A percentile compares a stretch with the other conserved stretches of the same genome.
Evolutionary conservation across 805 yeast species (phyloP).

Genomic region (Yarrowia sp.): DNA sequence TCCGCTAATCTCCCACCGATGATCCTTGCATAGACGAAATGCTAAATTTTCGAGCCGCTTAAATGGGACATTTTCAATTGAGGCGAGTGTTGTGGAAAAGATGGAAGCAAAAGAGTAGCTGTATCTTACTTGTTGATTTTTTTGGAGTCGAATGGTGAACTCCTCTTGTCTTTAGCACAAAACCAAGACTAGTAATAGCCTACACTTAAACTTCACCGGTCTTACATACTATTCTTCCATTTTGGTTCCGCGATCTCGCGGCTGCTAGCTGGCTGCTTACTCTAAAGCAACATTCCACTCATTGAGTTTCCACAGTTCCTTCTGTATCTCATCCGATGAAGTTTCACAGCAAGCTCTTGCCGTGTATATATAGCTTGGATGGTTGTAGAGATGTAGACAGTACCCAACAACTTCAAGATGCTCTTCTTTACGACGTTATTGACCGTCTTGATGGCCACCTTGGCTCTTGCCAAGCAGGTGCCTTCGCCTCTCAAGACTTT

Average conservation of each 20-base stretch:
- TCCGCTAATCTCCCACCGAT: neutral
- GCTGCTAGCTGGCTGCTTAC: slow-evolving; percentile 7
- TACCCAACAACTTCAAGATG: neutral
- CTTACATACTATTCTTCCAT: neutral
- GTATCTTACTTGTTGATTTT: neutral
- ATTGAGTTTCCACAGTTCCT: neutral
- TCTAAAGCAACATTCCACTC: neutral
- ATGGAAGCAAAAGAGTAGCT: neutral
- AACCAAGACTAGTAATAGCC: neutral
- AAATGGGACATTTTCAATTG: neutral
- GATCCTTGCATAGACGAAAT: slow-evolving; percentile 12
- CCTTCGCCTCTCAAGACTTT: slow-evolving; percentile 30
- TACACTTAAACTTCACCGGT: neutral
- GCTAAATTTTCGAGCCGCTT: neutral
- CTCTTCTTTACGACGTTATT: slow-evolving; percentile 1
- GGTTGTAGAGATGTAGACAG: neutral
- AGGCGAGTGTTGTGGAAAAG: neutral
- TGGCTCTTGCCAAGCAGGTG: slow-evolving; percentile 28
- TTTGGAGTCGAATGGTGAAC: neutral
- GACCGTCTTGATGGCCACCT: slow-evolving; percentile 21
- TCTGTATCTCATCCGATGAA: neutral
- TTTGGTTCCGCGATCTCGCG: neutral
- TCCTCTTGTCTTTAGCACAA: neutral
- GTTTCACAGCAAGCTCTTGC: neutral
- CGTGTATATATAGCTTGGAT: neutral